These are phyloP conservation scores for Selenicereus undatus DNA, from an alignment of 148 eudicot species.

Conservation along the genomic window DNA sequence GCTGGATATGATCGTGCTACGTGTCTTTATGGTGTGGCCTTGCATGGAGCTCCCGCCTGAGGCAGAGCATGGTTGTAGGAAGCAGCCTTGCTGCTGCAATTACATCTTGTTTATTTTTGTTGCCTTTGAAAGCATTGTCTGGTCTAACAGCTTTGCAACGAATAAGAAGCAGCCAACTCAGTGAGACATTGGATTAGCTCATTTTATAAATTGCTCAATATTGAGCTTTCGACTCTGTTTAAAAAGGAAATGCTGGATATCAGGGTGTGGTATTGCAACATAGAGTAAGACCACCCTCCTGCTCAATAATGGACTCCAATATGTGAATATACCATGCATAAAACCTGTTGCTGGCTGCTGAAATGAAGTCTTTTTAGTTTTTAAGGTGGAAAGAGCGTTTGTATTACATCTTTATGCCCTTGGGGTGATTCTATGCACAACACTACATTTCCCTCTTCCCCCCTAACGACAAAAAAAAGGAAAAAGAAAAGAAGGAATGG, in stretches of 20 bases:
- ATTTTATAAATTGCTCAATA: neutral
- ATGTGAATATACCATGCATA: neutral
- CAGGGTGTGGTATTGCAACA: neutral
- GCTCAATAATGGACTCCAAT: neutral
- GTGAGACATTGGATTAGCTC: neutral
- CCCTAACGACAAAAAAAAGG: no score
- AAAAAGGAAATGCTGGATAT: neutral
- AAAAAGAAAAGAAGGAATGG: neutral
- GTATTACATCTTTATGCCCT: neutral
- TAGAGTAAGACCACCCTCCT: neutral
- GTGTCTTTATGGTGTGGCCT: no score
- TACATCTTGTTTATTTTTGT: no score
- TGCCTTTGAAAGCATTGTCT: no score
- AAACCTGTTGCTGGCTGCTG: neutral
- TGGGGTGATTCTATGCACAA: neutral
- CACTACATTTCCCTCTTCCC: neutral
- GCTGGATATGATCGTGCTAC: no score
- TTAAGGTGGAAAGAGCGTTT: neutral
- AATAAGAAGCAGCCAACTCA: no score
- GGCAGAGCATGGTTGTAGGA: no score
- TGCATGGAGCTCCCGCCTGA: no score
- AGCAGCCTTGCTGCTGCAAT: no score
- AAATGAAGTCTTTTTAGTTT: neutral
- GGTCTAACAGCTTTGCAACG: no score
- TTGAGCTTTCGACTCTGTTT: neutral